phyloP scores from a whole-genome alignment of 257 asterid genomes.

The Solanum tarijense region DNA sequence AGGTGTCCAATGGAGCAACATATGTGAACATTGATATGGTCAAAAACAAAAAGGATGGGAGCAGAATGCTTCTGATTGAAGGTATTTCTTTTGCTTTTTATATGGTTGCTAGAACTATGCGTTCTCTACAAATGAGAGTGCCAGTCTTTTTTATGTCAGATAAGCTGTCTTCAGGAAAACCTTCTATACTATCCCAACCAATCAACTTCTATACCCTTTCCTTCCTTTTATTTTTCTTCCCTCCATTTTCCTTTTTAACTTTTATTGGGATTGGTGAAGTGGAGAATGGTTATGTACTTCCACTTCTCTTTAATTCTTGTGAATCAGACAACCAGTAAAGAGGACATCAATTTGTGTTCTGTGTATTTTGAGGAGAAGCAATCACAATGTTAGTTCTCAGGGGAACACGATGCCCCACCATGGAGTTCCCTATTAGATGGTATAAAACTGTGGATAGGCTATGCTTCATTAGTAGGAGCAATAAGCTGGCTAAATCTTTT shows the following conservation, averaged over 20 bases:
- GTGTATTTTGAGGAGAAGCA: not conserved
- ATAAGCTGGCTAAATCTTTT: not conserved
- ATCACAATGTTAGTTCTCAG: not conserved
- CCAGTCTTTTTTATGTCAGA: not conserved
- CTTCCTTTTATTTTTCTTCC: not conserved
- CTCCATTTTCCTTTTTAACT: not conserved
- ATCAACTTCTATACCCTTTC: not conserved
- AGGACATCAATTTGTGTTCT: not conserved
- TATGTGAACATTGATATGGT: constrained; percentile 69
- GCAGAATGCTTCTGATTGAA: constrained; percentile 81
- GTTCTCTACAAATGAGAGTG: not conserved
- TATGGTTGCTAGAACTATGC: not conserved
- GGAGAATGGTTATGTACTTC: not conserved
- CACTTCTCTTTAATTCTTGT: not conserved
- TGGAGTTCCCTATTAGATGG: not conserved
- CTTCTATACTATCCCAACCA: not conserved
- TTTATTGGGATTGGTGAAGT: not conserved
- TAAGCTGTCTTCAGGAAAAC: not conserved
- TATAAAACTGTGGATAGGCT: not conserved
- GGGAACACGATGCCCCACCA: not conserved
- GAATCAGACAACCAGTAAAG: not conserved
- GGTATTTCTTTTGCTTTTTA: constrained; percentile 26
- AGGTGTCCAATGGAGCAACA: constrained; percentile 88
- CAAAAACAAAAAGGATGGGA: constrained; percentile 64
- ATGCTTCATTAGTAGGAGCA: not conserved